phyloP scores from a whole-genome alignment of 371 early-diverging fungal genomes.

The Mucor circinelloides region DNA sequence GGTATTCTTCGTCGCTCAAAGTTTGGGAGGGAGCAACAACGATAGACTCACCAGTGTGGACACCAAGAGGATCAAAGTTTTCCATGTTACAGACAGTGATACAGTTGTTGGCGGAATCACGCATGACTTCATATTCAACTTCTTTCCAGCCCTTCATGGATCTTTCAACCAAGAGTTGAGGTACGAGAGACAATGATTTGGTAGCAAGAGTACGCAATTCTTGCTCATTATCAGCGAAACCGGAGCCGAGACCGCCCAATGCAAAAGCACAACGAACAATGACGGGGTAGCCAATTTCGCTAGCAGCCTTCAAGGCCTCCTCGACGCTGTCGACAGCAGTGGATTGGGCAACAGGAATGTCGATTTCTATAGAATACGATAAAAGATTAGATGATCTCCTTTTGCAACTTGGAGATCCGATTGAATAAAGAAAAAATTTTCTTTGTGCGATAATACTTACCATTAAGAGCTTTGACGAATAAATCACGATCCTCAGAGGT shows the following conservation, averaged over 20 bases:
- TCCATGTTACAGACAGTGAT: slow-evolving; percentile 99
- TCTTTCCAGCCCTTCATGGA: slow-evolving; percentile 99
- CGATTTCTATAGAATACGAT: slow-evolving; percentile 59
- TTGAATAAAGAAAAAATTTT: not conserved
- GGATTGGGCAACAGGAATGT: slow-evolving; percentile 86
- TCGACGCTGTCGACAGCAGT: slow-evolving; percentile 79
- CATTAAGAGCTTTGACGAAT: slow-evolving; percentile 87
- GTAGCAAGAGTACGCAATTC: slow-evolving; percentile 76
- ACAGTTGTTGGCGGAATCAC: slow-evolving; percentile 94
- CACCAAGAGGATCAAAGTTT: slow-evolving; percentile 96
- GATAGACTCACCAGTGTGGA: slow-evolving; percentile 96
- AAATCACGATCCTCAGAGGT: slow-evolving; percentile 93
- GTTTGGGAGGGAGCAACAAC: slow-evolving; percentile 97
- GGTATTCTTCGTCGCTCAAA: slow-evolving; percentile 90
- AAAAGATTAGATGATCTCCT: slow-evolving; percentile 24
- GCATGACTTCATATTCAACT: slow-evolving; percentile 97
- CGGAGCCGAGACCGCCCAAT: slow-evolving; percentile 95
- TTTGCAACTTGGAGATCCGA: slow-evolving; percentile 5
- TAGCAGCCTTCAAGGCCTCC: slow-evolving; percentile 84
- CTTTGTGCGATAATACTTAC: slow-evolving; percentile 32
- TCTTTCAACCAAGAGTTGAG: slow-evolving; percentile 90
- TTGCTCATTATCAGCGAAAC: slow-evolving; percentile 83
- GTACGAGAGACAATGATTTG: slow-evolving; percentile 78
- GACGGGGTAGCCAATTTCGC: slow-evolving; percentile 87
- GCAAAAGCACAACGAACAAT: slow-evolving; percentile 93